Evolutionary conservation across 2,329 filamentous ascomycete genomes (phyloP).

Genomic region (Curvularia eragrostidis): DNA sequence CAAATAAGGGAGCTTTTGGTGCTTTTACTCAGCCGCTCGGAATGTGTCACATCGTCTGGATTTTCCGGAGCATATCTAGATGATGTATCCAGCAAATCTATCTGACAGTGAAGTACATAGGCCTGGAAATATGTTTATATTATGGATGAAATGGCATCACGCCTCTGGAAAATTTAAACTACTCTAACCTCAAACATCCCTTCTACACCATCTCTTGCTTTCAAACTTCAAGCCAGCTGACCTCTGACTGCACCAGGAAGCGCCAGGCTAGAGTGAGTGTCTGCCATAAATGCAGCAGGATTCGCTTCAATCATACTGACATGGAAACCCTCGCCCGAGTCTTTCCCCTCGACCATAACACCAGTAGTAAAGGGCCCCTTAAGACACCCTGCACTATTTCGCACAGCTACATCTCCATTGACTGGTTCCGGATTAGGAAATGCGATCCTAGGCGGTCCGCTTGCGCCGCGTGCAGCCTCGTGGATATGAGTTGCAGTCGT

Average conservation of each 20-base stretch:
- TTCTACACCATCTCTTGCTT: too few relatives aligned
- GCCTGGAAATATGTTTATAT: not conserved
- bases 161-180: not conserved
- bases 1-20: not conserved
- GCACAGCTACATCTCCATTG: slow-evolving; percentile 14
- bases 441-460: slow-evolving; percentile 58
- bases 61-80: too few relatives aligned
- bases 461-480: slow-evolving; percentile 54
- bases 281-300: slow-evolving; percentile 60
- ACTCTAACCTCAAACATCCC: not conserved
- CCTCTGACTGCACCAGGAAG: slow-evolving; percentile 62
- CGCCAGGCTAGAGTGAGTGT: slow-evolving; percentile 60
- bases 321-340: slow-evolving; percentile 59
- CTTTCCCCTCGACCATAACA: slow-evolving; percentile 52
- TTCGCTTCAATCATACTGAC: slow-evolving; percentile 60
- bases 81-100: too few relatives aligned
- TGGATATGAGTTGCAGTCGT: slow-evolving; percentile 64
- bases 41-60: too few relatives aligned
- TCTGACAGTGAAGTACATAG: too few relatives aligned
- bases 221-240: slow-evolving; percentile 51
- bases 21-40: too few relatives aligned
- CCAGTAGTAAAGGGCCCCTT: slow-evolving; percentile 36
- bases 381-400: slow-evolving; percentile 36
- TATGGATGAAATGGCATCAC: not conserved
- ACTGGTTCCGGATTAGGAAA: slow-evolving; percentile 36